These are phyloP conservation scores for Puccinia hordei DNA, from an alignment of 1,284 basidiomycete species.

Conservation along the genomic window DNA sequence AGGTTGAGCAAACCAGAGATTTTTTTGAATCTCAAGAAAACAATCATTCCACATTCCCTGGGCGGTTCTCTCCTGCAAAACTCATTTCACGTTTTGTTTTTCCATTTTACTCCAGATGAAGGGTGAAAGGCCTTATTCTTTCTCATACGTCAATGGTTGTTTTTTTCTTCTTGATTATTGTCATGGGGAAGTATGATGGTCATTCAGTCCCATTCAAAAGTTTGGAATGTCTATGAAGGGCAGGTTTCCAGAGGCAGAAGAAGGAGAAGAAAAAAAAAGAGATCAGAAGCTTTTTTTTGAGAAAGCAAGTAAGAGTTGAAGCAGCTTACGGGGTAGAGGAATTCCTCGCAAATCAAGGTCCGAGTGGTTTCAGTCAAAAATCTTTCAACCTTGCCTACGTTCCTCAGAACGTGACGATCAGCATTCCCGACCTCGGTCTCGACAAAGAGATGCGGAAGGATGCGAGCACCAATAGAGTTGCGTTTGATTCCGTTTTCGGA, in stretches of 20 bases:
- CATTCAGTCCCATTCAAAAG: slow-evolving; percentile 43
- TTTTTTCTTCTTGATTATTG: too few relatives aligned
- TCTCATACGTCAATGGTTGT: too few relatives aligned
- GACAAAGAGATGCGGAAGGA: slow-evolving; percentile 88
- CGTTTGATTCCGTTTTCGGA: background rate
- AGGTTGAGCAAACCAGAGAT: too few relatives aligned
- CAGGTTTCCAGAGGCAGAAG: background rate
- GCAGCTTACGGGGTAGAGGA: slow-evolving; percentile 32
- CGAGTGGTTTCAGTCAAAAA: slow-evolving; percentile 94
- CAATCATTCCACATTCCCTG: too few relatives aligned
- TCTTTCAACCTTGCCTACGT: slow-evolving; percentile 92
- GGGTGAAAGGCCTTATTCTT: too few relatives aligned
- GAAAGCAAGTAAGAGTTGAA: background rate
- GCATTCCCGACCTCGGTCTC: slow-evolving; percentile 95
- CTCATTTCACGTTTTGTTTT: too few relatives aligned
- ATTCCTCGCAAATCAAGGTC: slow-evolving; percentile 74
- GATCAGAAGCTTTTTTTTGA: background rate
- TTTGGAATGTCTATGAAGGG: slow-evolving; percentile 42
- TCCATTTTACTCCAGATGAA: too few relatives aligned
- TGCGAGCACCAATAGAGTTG: slow-evolving; percentile 66
- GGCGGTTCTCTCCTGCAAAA: too few relatives aligned
- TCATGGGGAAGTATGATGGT: too few relatives aligned
- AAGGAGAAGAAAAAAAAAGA: background rate
- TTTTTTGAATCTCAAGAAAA: too few relatives aligned
- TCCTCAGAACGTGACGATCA: slow-evolving; percentile 92